Evolutionary conservation across 106 monocot species (phyloP), one percentile per base, ranked within the genome.

Genomic region (Dendrobium nobile): DNA sequence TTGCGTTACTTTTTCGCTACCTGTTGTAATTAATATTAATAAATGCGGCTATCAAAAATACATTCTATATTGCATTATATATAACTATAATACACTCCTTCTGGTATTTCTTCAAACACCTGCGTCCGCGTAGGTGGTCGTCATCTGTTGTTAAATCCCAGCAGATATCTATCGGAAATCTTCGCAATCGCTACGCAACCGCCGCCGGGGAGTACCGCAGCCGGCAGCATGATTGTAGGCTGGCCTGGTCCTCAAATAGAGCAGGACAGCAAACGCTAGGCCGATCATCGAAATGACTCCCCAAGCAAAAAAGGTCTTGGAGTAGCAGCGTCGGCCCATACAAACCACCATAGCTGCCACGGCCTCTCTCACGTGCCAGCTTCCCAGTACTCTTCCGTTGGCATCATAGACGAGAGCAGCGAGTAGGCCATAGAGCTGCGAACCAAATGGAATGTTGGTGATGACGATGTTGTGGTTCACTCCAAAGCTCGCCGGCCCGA

Each of bases 401-500:
- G 87, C 80, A 65, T 95, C 95, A n/a, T 95, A 95, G 9, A 91
- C 80, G 7, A 89, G 37, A 1, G 93, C 91, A 0, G 93, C 95
- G 9, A 95, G 86, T 61, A 93, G 82, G 61, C 95, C 95, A 17
- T 91, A 95, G 67, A 95, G 89, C 72, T 93, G 91, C 17, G 95
- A 95, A 0, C 95, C 95, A 10, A 95, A 28, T 15, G 93, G 93
- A 24, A 93, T 93, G 86, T 93, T 95, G 82, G 91, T 95, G 82
- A 95, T 93, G 68, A 95, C 79, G 82, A 95, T 89, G 86, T 95
- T 95, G 86, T 95, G 95, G 82, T 95, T 92, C 33, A 95, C 85
- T 9, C 89, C 95, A 0, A 95, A 79, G 85, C 89, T 88, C n/a
- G 79, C 79, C 28, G 91, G 82, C 1, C 95, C 95, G 27, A 95